Base-by-base conservation (phyloP, 2,329 filamentous ascomycete genomes). In the Harringtonia aguacate region DNA sequence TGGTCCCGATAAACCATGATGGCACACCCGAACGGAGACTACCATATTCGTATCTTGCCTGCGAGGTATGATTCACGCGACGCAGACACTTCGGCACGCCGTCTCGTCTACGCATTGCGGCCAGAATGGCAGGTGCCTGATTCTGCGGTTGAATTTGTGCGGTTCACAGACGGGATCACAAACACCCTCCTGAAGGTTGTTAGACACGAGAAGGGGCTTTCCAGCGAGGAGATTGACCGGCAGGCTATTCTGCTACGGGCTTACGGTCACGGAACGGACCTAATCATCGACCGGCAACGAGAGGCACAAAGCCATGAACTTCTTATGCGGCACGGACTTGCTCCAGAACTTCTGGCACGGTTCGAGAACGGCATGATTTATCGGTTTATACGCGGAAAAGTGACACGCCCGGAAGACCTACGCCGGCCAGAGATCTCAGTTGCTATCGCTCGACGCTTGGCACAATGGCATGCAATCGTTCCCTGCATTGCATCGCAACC, bases 361-460 rank as follows among this genome's bases (percentile, higher is more conserved):
- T 98, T 98, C 70, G 75, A 88, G 56, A 98, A 98, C 60, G 92
- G 92, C 53, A 86, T 98, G 67, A 75, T 98, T 57, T 98, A 98
- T 69, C 80, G 84, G 54, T 98, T 84, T 66, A 84, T 97, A 52
- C 77, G 78, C 49, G 92, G 92, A 42, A 77, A 74, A 50, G 84
- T 86, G 43, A 89, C 88, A 55, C 77, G 80, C 42, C 84, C 90
- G 38, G 75, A 81, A 54, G 89, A 97, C 61, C 70, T 98, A 50
- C 77, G 84, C 46, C 75, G 76, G 51, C 78, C 84, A 36, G 70
- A 77, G 27, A 77, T 95, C 57, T 92, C 87, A 72, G 77, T 77
- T 36, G 89, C 86, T 45, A 84, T 97, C 50, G 92, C 92, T 24
- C 77, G 77, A 49, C 76, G 86, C 47, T 72, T 98, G 45, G 92